Evolutionary conservation across 345 rosid genomes (phyloP), one percentile per base, ranked within the genome.

Genomic region (Eucalyptus coolabah): DNA sequence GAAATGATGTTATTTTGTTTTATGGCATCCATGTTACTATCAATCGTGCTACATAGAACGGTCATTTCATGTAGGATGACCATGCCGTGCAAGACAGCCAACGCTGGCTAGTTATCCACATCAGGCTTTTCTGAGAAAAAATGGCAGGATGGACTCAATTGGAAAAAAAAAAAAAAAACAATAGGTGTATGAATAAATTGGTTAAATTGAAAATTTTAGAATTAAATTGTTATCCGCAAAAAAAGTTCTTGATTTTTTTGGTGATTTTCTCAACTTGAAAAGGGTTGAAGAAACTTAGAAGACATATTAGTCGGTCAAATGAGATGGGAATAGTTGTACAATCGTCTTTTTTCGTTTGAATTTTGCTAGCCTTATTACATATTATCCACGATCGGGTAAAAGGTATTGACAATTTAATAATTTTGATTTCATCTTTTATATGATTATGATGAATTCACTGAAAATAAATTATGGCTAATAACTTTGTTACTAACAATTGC

Each of bases 1-100:
- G 69, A 28, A 12, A 63, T 13, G 16, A 26, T 6, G 32, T 60
- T 28, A 30, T 6, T 26, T 60, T 60, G 69, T 28, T 60, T 60
- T 28, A 1, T 0, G 0, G 8, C 32, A 6, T 63, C 17, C 17
- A 6, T 63, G 16, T 63, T 28, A 63, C 8, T 28, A 30, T 3
- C 3, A 1, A 30, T 28, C 4, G 3, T 63, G 34, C 69, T 6
- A 63, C 2, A 0, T 53, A 53, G 11, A 8, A 53, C 0, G 2
- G 11, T 5, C 24, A 53, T 53, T 2, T 53, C 0, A 53, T 53
- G 2, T 56, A 56, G 30, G 28, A 56, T 10, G 30, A 56, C 6
- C 63, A 56, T 56, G 63, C 6, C 6, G 4, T 24, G 34, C 0
- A 0, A 4, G 32, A 28, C 0, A 2, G 16, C 15, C 32, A 28